Evolutionary conservation across 2,329 filamentous ascomycete species (phyloP).

Genomic region (Neoascochyta sp.): DNA sequence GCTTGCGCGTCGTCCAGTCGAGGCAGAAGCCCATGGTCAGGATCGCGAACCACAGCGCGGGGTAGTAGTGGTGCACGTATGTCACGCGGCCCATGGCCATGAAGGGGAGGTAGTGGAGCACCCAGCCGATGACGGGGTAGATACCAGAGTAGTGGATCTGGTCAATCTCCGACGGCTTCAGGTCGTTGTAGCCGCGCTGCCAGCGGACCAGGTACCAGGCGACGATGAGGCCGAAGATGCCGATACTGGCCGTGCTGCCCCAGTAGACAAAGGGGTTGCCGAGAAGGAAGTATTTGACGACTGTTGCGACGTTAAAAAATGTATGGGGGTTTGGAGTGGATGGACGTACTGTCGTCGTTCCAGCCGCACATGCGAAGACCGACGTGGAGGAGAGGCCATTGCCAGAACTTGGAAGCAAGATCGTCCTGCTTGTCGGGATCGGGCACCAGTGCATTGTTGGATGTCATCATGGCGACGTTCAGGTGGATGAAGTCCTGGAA

Average conservation of each 20-base stretch:
- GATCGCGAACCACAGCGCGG: constrained; percentile 95
- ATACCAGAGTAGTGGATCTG: constrained; percentile 91
- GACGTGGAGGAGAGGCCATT: constrained; percentile 94
- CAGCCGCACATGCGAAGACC: constrained; percentile 98
- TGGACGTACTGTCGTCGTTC: constrained; percentile 72
- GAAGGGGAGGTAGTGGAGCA: constrained; percentile 94
- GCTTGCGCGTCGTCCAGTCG: constrained; percentile 73
- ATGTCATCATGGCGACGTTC: constrained; percentile 99
- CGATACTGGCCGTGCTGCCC: constrained; percentile 79
- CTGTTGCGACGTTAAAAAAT: too few species aligned
- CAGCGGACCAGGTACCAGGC: constrained; percentile 87
- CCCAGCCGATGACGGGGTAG: constrained; percentile 90
- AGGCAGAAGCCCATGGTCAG: constrained; percentile 81
- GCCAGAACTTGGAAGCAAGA: constrained; percentile 93
- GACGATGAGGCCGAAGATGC: constrained; percentile 66
- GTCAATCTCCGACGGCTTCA: constrained; percentile 76
- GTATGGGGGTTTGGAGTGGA: too few species aligned
- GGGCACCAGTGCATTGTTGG: constrained; percentile 95
- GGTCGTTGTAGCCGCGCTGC: constrained; percentile 89
- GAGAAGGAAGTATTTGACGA: constrained; percentile 96
- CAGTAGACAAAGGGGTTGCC: constrained; percentile 97
- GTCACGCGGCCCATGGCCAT: constrained; percentile 97
- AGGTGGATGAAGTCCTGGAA: constrained; percentile 95
- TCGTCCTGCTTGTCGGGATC: constrained; percentile 99
- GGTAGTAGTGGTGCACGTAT: constrained; percentile 99